These are phyloP conservation scores for Dendrobium officinale DNA, from an alignment of 106 monocot species.

Conservation along the genomic window DNA sequence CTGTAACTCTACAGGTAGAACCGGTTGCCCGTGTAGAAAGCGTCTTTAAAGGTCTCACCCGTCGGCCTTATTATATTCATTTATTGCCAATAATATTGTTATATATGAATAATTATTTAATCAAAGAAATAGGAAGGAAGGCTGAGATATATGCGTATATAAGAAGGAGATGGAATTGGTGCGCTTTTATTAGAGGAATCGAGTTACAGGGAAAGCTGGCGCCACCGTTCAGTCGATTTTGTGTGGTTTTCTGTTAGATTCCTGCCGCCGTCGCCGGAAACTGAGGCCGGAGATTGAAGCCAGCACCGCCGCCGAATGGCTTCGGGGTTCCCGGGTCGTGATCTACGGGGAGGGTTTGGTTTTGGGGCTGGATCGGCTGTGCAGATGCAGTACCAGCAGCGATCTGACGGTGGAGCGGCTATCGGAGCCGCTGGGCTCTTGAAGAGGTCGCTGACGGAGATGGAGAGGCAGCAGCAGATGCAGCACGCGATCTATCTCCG, in stretches of 20 bases:
- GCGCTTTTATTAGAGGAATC: neutral
- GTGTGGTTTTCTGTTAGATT: neutral
- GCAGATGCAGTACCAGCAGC: conserved; percentile 9
- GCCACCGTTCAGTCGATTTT: neutral
- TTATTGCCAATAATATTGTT: neutral
- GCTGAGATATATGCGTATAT: neutral
- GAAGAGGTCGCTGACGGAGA: conserved; percentile 18
- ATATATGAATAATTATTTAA: neutral
- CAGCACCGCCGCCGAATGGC: conserved; percentile 6
- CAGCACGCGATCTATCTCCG: conserved; percentile 24
- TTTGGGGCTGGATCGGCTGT: conserved; percentile 13
- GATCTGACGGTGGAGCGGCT: conserved; percentile 6
- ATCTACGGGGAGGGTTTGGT: conserved; percentile 8
- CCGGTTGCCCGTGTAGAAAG: neutral
- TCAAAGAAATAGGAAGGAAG: neutral
- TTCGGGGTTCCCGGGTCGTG: conserved; percentile 5
- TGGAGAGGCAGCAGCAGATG: conserved; percentile 18
- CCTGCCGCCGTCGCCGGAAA: neutral
- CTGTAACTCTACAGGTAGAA: neutral
- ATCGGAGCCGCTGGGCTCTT: conserved; percentile 1
- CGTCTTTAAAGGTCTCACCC: conserved; percentile 5
- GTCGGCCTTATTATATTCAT: conserved; percentile 6
- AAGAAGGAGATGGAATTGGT: conserved; percentile 4
- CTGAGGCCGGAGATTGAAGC: neutral
- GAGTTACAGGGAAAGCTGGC: conserved; percentile 4